A percentile compares a stretch with the other conserved stretches of the same genome.
Conservation (phyloP, 2,329 filamentous ascomycete species). For the Phialophora chinensis region DNA sequence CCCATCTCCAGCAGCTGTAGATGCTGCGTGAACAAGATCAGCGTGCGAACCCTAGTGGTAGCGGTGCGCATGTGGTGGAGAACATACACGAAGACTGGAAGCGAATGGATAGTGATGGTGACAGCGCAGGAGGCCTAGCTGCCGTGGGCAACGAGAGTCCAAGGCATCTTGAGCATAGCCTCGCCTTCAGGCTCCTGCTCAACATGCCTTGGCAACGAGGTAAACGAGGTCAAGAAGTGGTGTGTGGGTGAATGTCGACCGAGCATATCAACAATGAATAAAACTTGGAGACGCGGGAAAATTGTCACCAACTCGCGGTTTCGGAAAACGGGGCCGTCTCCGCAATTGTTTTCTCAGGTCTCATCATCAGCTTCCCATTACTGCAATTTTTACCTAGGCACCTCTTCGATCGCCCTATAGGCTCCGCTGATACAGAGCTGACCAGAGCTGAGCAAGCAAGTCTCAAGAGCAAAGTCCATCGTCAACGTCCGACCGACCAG, state of each 20-base stretch:
- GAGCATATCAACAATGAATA: background rate
- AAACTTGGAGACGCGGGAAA: background rate
- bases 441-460: too few species aligned
- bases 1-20: slow-evolving; percentile 30
- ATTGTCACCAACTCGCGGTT: background rate
- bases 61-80: background rate
- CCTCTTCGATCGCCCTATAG: background rate
- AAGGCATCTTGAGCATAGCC: slow-evolving; percentile 57
- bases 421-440: too few species aligned
- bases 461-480: too few species aligned
- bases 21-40: slow-evolving; percentile 26
- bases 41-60: background rate
- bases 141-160: slow-evolving; percentile 47
- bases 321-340: background rate
- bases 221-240: background rate
- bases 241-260: background rate
- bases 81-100: slow-evolving; percentile 41
- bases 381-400: background rate
- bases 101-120: slow-evolving; percentile 35
- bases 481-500: too few species aligned
- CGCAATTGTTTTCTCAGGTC: background rate
- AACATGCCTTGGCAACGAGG: slow-evolving; percentile 47
- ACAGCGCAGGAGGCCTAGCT: slow-evolving; percentile 33
- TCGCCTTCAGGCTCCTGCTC: slow-evolving; percentile 42
- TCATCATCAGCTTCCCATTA: background rate